Percentiles rank a stretch among this genome's conserved stretches.
Conservation (phyloP, 2,329 filamentous ascomycete species). For the Diaporthe sp. region DNA sequence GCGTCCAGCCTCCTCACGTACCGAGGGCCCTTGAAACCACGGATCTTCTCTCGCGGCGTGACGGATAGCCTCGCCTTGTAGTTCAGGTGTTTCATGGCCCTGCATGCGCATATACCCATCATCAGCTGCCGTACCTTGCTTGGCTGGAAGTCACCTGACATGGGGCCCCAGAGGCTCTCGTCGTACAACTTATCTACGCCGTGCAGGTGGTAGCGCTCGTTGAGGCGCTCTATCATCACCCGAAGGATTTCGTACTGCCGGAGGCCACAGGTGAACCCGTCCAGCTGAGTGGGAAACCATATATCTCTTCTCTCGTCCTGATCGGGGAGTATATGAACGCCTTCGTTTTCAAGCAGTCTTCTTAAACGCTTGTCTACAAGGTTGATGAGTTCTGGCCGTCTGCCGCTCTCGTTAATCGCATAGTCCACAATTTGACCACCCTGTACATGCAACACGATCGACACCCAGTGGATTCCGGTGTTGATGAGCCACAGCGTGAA, state of each 20-base stretch:
- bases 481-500: conserved; percentile 1
- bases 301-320: background rate
- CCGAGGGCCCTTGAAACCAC: background rate
- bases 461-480: background rate
- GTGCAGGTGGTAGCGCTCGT: background rate
- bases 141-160: conserved; percentile 15
- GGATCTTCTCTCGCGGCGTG: background rate
- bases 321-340: background rate
- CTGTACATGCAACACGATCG: background rate
- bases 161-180: background rate
- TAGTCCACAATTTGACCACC: background rate
- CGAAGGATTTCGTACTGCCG: background rate
- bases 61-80: conserved; percentile 1
- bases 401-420: background rate
- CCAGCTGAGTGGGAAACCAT: background rate
- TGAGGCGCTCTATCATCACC: conserved; percentile 2
- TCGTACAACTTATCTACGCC: background rate
- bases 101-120: background rate
- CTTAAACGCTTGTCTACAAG: background rate
- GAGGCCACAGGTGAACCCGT: background rate
- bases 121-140: conserved; percentile 9
- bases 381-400: background rate
- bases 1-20: background rate
- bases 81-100: conserved; percentile 11
- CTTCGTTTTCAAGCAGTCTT: background rate